Percentiles rank a stretch among this genome's conserved stretches.
These are phyloP conservation scores for Fagus sylvatica DNA, from an alignment of 306 rosid genomes.

Conservation along the genomic window DNA sequence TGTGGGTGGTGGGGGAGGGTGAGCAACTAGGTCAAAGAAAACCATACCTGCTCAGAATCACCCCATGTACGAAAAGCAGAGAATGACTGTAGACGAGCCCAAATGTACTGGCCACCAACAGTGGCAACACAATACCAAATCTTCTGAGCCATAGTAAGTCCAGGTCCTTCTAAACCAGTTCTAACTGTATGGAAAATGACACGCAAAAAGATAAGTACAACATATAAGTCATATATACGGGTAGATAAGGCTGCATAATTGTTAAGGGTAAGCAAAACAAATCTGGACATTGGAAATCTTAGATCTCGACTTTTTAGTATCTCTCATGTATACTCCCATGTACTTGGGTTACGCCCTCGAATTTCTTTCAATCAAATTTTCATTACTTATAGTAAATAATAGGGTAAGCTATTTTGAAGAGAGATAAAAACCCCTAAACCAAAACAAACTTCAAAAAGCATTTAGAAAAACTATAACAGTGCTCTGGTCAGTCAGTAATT, in stretches of 20 bases:
- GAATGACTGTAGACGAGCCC: conserved; percentile 93
- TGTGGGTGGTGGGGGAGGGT: background rate
- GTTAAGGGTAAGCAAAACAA: background rate
- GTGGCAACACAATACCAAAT: conserved; percentile 90
- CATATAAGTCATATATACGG: conserved; percentile 1
- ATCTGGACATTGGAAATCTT: no score
- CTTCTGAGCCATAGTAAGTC: conserved; percentile 89
- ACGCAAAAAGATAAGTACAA: conserved; percentile 20
- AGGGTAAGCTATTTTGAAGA: background rate
- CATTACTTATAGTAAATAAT: background rate
- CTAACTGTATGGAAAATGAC: conserved; percentile 55
- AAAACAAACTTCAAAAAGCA: background rate
- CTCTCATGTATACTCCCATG: background rate
- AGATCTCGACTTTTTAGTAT: no score
- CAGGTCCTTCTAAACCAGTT: conserved; percentile 97
- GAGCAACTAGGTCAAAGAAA: conserved; percentile 11
- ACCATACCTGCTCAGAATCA: conserved; percentile 91
- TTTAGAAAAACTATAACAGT: background rate
- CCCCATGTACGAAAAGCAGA: conserved; percentile 99
- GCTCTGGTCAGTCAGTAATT: background rate
- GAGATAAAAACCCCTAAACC: background rate
- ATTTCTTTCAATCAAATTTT: background rate
- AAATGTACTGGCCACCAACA: conserved; percentile 94
- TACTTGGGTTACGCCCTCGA: background rate
- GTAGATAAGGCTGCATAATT: background rate